These are phyloP conservation scores for Boechera stricta DNA, from an alignment of 345 rosid genomes.

Conservation along the genomic window DNA sequence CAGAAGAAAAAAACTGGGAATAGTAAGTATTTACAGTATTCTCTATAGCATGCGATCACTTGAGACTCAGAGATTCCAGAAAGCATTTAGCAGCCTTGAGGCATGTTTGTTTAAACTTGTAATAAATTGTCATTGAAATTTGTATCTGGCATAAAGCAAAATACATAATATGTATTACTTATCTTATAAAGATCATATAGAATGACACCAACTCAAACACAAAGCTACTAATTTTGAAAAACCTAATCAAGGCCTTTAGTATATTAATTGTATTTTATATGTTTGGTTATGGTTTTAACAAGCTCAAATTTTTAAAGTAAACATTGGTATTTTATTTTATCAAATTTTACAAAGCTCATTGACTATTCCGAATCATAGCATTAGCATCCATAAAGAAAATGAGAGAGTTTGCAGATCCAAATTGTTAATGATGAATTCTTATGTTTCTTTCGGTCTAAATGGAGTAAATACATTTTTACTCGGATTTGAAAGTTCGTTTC, in stretches of 20 bases:
- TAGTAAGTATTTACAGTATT: conserved; percentile 28
- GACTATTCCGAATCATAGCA: too few relatives aligned
- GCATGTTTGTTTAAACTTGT: conserved; percentile 74
- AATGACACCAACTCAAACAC: conserved; percentile 33
- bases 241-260: conserved; percentile 48
- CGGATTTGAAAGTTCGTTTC: too few relatives aligned
- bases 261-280: too few relatives aligned
- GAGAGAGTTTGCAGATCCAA: too few relatives aligned
- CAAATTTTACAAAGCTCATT: too few relatives aligned
- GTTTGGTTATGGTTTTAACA: too few relatives aligned
- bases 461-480: too few relatives aligned
- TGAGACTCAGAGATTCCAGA: conserved; percentile 55
- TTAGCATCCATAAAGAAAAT: too few relatives aligned
- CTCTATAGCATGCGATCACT: conserved; percentile 19
- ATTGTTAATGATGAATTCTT: too few relatives aligned
- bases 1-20: conserved; percentile 36
- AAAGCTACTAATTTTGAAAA: conserved; percentile 36
- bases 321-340: too few relatives aligned
- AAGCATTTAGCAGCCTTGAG: conserved; percentile 56
- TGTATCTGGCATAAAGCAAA: conserved; percentile 47
- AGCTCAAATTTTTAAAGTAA: too few relatives aligned
- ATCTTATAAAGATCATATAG: conserved; percentile 12
- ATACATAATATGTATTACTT: conserved; percentile 40
- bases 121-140: conserved; percentile 85
- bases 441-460: too few relatives aligned